Evolutionary conservation across 805 yeast genomes (phyloP).

Genomic region (Ogataea thermomethanolica): DNA sequence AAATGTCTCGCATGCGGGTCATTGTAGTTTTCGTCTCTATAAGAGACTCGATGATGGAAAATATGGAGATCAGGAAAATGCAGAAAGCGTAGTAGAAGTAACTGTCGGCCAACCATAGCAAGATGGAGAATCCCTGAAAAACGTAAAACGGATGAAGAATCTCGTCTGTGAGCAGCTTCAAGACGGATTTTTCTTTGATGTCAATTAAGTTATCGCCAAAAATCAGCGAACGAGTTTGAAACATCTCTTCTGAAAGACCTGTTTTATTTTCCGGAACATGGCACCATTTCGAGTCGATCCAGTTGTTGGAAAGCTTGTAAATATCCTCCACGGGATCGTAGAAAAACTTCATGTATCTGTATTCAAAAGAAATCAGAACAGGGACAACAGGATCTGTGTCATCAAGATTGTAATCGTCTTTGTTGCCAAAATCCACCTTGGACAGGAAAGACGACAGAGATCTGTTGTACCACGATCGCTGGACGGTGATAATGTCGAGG

Average conservation of each 20-base stretch:
- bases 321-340: constrained; percentile 87
- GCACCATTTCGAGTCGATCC: constrained; percentile 84
- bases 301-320: constrained; percentile 75
- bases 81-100: constrained; percentile 93
- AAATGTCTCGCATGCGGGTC: constrained; percentile 66
- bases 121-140: constrained; percentile 88
- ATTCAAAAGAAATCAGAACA: constrained; percentile 64
- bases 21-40: constrained; percentile 81
- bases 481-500: constrained; percentile 55
- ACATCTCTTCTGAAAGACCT: constrained; percentile 69
- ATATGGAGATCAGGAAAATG: constrained; percentile 78
- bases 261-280: constrained; percentile 49
- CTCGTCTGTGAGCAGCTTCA: constrained; percentile 73
- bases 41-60: constrained; percentile 76
- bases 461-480: constrained; percentile 62
- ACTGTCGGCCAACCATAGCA: constrained; percentile 88
- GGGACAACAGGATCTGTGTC: constrained; percentile 67
- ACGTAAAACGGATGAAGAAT: constrained; percentile 93
- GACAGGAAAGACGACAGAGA: constrained; percentile 66
- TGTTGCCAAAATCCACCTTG: constrained; percentile 15
- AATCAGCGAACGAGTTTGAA: constrained; percentile 64
- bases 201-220: constrained; percentile 78
- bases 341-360: constrained; percentile 77
- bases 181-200: constrained; percentile 66
- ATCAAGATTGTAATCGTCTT: constrained; percentile 20